These are phyloP conservation scores for Suaeda aralocaspica DNA, from an alignment of 148 eudicot genomes.

Conservation along the genomic window DNA sequence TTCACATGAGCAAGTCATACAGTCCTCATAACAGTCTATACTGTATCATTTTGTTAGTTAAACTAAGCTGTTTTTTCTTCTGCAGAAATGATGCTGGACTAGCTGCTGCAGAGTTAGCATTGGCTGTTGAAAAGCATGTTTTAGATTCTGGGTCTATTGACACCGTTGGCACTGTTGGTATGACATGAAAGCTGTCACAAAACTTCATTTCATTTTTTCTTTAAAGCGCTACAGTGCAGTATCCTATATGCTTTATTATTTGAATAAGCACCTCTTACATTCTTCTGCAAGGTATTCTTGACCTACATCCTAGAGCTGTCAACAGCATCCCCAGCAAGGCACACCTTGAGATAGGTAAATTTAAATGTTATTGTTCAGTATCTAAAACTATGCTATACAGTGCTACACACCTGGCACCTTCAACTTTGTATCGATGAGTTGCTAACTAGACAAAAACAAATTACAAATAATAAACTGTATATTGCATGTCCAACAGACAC, in stretches of 20 bases:
- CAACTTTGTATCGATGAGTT: background rate
- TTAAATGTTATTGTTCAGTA: background rate
- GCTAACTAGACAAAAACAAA: background rate
- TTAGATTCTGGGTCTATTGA: constrained; percentile 81
- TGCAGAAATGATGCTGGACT: constrained; percentile 97
- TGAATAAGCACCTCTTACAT: background rate
- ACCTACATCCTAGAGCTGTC: constrained; percentile 92
- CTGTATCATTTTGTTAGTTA: constrained; percentile 7
- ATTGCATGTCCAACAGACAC: constrained; percentile 45
- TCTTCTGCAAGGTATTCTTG: constrained; percentile 59
- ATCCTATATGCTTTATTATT: background rate
- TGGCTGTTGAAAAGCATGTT: constrained; percentile 91
- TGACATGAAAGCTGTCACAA: constrained; percentile 2
- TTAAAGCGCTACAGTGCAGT: background rate
- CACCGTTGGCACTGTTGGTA: constrained; percentile 96
- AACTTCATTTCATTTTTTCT: background rate
- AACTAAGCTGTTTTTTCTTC: background rate
- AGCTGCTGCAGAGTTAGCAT: constrained; percentile 90
- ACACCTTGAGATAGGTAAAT: constrained; percentile 82
- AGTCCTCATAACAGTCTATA: background rate
- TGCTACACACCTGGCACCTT: no score
- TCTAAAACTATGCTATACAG: no score
- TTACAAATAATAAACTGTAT: background rate
- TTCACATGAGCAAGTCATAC: background rate
- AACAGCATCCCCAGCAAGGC: constrained; percentile 98